These are phyloP conservation scores for Fraxinus excelsior DNA, from an alignment of 257 asterid species.

Conservation along the genomic window DNA sequence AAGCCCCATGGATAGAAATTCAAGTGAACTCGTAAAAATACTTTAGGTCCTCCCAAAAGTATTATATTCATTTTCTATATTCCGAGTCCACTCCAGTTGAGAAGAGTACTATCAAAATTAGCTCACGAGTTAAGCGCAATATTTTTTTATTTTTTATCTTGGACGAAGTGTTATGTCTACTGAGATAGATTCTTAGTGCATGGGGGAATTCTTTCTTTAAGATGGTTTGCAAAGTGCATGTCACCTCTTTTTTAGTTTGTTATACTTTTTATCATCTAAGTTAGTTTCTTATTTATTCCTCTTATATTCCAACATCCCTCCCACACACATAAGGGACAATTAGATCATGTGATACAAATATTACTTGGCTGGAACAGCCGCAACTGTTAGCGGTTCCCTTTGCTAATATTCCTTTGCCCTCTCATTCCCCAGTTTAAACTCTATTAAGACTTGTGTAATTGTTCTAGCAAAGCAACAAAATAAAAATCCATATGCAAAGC, in stretches of 20 bases:
- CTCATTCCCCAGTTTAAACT: neutral
- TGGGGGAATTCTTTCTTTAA: too few relatives aligned
- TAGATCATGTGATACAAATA: neutral
- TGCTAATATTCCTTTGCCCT: neutral
- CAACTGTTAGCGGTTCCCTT: neutral
- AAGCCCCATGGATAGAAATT: neutral
- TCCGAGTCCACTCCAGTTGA: neutral
- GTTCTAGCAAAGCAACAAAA: neutral
- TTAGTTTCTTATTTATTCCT: neutral
- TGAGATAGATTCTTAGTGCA: neutral
- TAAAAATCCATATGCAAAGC: conserved; percentile 5
- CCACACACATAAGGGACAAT: neutral
- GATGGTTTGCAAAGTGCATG: neutral
- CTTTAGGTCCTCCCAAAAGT: neutral
- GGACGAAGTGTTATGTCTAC: neutral
- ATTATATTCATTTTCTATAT: neutral
- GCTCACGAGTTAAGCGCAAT: too few relatives aligned
- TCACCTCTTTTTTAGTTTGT: neutral
- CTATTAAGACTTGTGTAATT: neutral
- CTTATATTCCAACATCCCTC: neutral
- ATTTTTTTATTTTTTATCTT: neutral
- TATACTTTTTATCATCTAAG: neutral
- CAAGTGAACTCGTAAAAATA: neutral
- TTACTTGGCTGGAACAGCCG: neutral
- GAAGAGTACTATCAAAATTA: neutral